Percentiles rank a stretch among this genome's conserved stretches.
These are phyloP conservation scores for Dillenia suffruticosa DNA, from an alignment of 164 flowering plant genomes.

Conservation along the genomic window DNA sequence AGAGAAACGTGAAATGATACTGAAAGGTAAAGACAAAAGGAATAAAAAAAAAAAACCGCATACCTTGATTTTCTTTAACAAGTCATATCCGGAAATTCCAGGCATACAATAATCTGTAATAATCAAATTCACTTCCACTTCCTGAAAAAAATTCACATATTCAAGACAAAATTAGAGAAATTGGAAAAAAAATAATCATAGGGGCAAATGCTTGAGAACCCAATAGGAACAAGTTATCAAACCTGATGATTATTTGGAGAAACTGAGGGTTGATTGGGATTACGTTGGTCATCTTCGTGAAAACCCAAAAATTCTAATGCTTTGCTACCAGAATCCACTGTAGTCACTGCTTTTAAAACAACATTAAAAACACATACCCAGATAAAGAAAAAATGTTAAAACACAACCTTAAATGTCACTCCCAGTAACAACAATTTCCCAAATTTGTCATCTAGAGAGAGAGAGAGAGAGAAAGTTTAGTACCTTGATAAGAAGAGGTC, in stretches of 20 bases:
- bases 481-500: constrained; percentile 42
- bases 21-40: background rate
- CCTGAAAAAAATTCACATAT: constrained; percentile 13
- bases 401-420: too few relatives aligned
- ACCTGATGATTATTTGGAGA: constrained; percentile 21
- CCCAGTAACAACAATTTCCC: background rate
- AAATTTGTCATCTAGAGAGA: background rate
- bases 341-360: constrained; percentile 26
- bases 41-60: constrained; percentile 2
- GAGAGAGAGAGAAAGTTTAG: too few relatives aligned
- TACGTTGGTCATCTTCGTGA: constrained; percentile 17
- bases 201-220: background rate
- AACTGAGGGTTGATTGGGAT: constrained; percentile 13
- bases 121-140: constrained; percentile 28
- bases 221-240: background rate
- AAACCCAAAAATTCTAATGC: constrained; percentile 39
- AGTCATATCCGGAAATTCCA: constrained; percentile 37
- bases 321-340: constrained; percentile 42
- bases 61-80: constrained; percentile 39
- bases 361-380: constrained; percentile 1
- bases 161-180: background rate
- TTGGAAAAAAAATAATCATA: too few relatives aligned
- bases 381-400: background rate
- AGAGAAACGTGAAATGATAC: constrained; percentile 3
- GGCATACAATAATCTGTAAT: constrained; percentile 46